These are phyloP conservation scores for Acorus calamus DNA, from an alignment of 106 monocot species.

Conservation along the genomic window DNA sequence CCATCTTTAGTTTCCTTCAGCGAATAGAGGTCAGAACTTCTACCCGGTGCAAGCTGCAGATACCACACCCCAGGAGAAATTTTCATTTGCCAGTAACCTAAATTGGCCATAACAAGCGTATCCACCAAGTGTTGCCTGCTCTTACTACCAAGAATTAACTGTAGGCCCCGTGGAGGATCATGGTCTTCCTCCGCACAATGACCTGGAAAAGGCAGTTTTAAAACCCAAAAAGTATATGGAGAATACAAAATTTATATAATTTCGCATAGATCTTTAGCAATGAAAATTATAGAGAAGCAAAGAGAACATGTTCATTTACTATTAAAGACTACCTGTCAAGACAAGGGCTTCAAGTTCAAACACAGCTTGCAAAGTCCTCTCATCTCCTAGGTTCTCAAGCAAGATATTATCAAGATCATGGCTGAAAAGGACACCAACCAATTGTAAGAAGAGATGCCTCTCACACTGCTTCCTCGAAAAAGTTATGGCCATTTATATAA, in stretches of 20 bases:
- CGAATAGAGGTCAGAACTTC: slow-evolving; percentile 78
- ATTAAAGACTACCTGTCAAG: slow-evolving; percentile 47
- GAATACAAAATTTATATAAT: no score
- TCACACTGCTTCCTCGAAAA: not conserved
- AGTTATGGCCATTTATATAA: no score
- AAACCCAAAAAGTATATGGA: not conserved
- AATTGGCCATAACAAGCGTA: slow-evolving; percentile 96
- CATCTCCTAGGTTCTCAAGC: slow-evolving; percentile 81
- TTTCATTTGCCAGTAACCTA: slow-evolving; percentile 99
- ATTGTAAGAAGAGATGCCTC: not conserved
- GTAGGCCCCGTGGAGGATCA: slow-evolving; percentile 96
- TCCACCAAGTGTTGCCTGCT: slow-evolving; percentile 72
- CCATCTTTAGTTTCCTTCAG: slow-evolving; percentile 40
- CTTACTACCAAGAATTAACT: slow-evolving; percentile 83
- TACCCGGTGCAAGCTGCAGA: slow-evolving; percentile 86
- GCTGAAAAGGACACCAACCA: slow-evolving; percentile 26
- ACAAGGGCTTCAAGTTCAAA: slow-evolving; percentile 98
- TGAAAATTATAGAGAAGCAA: no score
- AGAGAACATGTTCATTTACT: no score
- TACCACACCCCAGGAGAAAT: slow-evolving; percentile 89
- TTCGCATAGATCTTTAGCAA: no score
- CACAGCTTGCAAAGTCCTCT: slow-evolving; percentile 76
- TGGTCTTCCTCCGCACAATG: slow-evolving; percentile 90
- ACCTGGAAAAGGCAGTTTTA: slow-evolving; percentile 24
- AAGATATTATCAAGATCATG: slow-evolving; percentile 96